Evolutionary conservation across 495 filamentous ascomycete species (phyloP).

Genomic region (Achaetomiella virescens): DNA sequence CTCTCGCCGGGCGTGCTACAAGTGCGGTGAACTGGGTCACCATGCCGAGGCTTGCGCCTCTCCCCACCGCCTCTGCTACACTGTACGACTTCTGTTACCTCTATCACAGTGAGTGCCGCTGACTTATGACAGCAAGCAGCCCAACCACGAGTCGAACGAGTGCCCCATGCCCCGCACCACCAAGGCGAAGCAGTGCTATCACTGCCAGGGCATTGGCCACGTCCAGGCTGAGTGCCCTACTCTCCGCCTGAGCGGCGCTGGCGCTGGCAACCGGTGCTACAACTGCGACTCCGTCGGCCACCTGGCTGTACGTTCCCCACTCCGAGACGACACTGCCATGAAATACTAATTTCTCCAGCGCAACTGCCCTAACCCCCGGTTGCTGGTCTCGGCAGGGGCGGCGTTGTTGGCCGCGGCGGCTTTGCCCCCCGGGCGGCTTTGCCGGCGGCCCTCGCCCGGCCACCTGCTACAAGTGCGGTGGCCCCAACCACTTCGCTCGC

Average conservation of each 20-base stretch:
- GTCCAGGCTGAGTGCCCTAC: slow-evolving; percentile 99
- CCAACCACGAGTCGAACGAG: slow-evolving; percentile 93
- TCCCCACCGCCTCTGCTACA: slow-evolving; percentile 96
- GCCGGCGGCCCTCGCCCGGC: slow-evolving; percentile 64
- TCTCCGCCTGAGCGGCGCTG: slow-evolving; percentile 75
- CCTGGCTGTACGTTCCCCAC: slow-evolving; percentile 48
- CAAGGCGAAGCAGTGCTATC: slow-evolving; percentile 99
- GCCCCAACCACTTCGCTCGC: slow-evolving; percentile 96
- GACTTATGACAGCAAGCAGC: slow-evolving; percentile 63
- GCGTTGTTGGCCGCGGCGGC: slow-evolving; percentile 59
- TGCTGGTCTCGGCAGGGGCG: slow-evolving; percentile 56
- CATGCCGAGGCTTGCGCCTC: slow-evolving; percentile 98
- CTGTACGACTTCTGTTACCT: slow-evolving; percentile 48
- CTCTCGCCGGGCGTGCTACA: slow-evolving; percentile 97
- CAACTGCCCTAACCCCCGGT: slow-evolving; percentile 71
- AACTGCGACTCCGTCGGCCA: slow-evolving; percentile 90
- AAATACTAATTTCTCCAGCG: slow-evolving; percentile 47
- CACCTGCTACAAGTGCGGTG: slow-evolving; percentile 99
- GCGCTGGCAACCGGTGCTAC: slow-evolving; percentile 84
- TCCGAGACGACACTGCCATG: neutral
- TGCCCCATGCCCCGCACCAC: slow-evolving; percentile 95
- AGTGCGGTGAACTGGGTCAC: slow-evolving; percentile 99
- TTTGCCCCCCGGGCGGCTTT: slow-evolving; percentile 47
- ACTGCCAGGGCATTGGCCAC: slow-evolving; percentile 97
- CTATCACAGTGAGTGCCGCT: slow-evolving; percentile 2